Evolutionary conservation across 2,329 filamentous ascomycete genomes (phyloP).

Genomic region (Pyrenophora tritici-repentis): DNA sequence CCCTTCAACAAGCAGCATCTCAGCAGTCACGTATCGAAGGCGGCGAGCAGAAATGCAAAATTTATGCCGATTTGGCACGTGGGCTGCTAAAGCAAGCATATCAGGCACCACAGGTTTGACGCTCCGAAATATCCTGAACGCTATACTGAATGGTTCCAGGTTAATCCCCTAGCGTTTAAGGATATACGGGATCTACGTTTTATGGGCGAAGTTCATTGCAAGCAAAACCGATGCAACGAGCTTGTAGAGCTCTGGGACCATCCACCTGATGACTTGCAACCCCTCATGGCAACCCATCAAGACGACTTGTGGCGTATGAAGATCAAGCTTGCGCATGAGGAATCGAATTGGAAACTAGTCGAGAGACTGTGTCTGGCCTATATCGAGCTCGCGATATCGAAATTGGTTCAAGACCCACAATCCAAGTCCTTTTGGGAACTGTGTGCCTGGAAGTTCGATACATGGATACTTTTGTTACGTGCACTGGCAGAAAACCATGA

Average conservation of each 20-base stretch:
- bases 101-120: constrained; percentile 29
- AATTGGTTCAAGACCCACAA: constrained; percentile 1
- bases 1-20: constrained; percentile 35
- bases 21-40: constrained; percentile 22
- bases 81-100: constrained; percentile 36
- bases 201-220: constrained; percentile 38
- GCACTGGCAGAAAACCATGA: constrained; percentile 13
- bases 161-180: constrained; percentile 33
- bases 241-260: constrained; percentile 33
- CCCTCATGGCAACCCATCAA: constrained; percentile 27
- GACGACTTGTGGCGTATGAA: constrained; percentile 30
- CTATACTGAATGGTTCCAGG: constrained; percentile 25
- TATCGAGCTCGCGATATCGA: constrained; percentile 19
- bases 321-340: constrained; percentile 14
- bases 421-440: constrained; percentile 15
- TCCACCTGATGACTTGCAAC: constrained; percentile 21
- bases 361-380: constrained; percentile 21
- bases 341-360: constrained; percentile 22
- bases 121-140: not conserved
- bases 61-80: constrained; percentile 30
- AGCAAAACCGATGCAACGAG: constrained; percentile 31
- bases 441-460: constrained; percentile 23
- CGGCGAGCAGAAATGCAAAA: constrained; percentile 21
- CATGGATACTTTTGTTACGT: constrained; percentile 27
- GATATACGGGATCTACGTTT: constrained; percentile 43